phyloP scores from a whole-genome alignment of 2,329 filamentous ascomycete species.

The Aspergillus neotritici region DNA sequence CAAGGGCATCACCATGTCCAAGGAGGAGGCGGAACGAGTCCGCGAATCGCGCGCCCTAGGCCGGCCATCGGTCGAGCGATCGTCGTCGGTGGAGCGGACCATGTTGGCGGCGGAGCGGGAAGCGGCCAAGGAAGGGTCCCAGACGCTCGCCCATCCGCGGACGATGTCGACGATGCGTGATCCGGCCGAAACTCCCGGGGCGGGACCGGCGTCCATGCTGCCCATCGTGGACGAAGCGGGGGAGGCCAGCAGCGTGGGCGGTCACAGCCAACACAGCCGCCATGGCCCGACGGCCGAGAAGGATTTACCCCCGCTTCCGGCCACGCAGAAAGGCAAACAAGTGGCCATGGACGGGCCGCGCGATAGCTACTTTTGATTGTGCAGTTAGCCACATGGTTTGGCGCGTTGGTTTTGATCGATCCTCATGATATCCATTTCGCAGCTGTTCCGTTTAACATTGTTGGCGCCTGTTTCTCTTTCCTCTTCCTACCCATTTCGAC shows the following conservation, averaged over 20 bases:
- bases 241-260: slow-evolving; percentile 64
- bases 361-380: background rate
- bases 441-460: slow-evolving; percentile 10
- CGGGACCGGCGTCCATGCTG: slow-evolving; percentile 52
- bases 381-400: background rate
- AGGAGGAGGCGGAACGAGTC: slow-evolving; percentile 66
- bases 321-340: slow-evolving; percentile 23
- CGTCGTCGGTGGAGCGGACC: slow-evolving; percentile 47
- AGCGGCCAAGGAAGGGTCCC: slow-evolving; percentile 54
- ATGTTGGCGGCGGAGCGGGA: slow-evolving; percentile 58
- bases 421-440: slow-evolving; percentile 19
- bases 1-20: slow-evolving; percentile 80
- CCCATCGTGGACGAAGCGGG: slow-evolving; percentile 89
- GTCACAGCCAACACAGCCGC: slow-evolving; percentile 50
- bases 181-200: slow-evolving; percentile 51
- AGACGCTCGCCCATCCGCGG: slow-evolving; percentile 54
- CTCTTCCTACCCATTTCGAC: slow-evolving; percentile 12
- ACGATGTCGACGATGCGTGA: slow-evolving; percentile 55
- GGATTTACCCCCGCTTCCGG: slow-evolving; percentile 25
- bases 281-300: slow-evolving; percentile 25
- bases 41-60: slow-evolving; percentile 26
- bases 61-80: slow-evolving; percentile 26
- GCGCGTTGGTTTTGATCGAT: slow-evolving; percentile 8
- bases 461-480: slow-evolving; percentile 10
- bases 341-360: slow-evolving; percentile 7